Conservation (phyloP, 2,329 filamentous ascomycete species). For the Aureobasidium sp. region DNA sequence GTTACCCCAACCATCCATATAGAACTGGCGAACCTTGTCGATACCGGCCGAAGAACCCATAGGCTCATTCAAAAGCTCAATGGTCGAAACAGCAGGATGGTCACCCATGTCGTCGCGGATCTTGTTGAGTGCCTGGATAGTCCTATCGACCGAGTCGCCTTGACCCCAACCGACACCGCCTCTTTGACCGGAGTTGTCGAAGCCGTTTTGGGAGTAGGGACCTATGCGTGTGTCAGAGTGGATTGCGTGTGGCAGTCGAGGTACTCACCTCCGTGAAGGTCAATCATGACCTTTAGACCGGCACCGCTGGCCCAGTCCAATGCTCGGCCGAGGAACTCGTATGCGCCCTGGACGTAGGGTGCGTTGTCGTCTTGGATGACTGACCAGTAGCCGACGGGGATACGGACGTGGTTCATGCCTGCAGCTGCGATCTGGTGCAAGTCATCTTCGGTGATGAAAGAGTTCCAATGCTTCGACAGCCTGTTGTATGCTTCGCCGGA, state of each 20-base stretch:
- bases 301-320: conserved; percentile 49
- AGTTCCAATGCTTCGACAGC: conserved; percentile 49
- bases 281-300: conserved; percentile 56
- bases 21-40: conserved; percentile 36
- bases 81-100: conserved; percentile 37
- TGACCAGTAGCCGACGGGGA: conserved; percentile 60
- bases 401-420: conserved; percentile 55
- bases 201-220: conserved; percentile 56
- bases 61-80: conserved; percentile 41
- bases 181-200: conserved; percentile 53
- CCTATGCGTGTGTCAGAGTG: conserved; percentile 28
- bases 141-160: conserved; percentile 34
- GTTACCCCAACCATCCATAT: conserved; percentile 41
- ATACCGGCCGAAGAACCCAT: conserved; percentile 35
- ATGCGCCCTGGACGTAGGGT: conserved; percentile 54
- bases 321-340: conserved; percentile 48
- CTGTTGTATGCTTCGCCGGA: conserved; percentile 37
- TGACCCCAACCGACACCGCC: conserved; percentile 40
- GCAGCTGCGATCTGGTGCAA: conserved; percentile 46
- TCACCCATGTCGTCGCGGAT: conserved; percentile 37
- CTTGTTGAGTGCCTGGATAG: conserved; percentile 36
- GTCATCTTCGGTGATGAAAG: conserved; percentile 46
- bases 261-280: conserved; percentile 54
- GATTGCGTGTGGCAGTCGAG: too few relatives aligned
- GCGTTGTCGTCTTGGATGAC: conserved; percentile 42